Percentiles rank a stretch among this genome's conserved stretches.
These are phyloP conservation scores for Apostasia ramifera DNA, from an alignment of 106 monocot species.

Conservation along the genomic window DNA sequence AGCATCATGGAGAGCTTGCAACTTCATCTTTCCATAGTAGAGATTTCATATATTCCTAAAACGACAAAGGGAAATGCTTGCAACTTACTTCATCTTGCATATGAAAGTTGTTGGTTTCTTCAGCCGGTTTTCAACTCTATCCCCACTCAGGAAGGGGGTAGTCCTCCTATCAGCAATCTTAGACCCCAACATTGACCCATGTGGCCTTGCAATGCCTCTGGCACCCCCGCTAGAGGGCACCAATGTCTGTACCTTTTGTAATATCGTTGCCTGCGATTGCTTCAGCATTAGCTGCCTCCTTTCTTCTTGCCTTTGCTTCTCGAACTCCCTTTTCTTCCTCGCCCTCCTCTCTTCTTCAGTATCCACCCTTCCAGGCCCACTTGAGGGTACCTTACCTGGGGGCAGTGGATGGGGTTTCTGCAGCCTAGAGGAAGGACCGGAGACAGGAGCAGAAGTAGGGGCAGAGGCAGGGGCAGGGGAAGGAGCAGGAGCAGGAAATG, in stretches of 20 bases:
- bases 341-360: conserved; percentile 83
- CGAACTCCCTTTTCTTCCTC: conserved; percentile 77
- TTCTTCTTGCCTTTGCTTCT: conserved; percentile 80
- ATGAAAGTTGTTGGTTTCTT: conserved; percentile 95
- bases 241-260: conserved; percentile 62
- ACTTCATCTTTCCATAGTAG: no score
- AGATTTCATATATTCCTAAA: background rate
- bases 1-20: no score
- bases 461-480: conserved; percentile 4
- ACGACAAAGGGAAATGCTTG: background rate
- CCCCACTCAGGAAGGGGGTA: conserved; percentile 33
- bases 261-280: conserved; percentile 66
- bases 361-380: conserved; percentile 35
- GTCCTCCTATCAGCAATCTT: conserved; percentile 36
- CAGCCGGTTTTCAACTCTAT: conserved; percentile 75
- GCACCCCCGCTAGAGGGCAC: conserved; percentile 9
- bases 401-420: conserved; percentile 7
- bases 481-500: conserved; percentile 6
- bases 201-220: conserved; percentile 20
- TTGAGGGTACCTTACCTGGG: background rate
- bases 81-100: conserved; percentile 83
- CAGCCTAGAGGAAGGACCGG: conserved; percentile 4
- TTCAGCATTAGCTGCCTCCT: conserved; percentile 56
- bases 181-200: conserved; percentile 50
- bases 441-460: background rate